Base-by-base conservation (phyloP, 306 rosid genomes). In the Cucurbita moschata region DNA sequence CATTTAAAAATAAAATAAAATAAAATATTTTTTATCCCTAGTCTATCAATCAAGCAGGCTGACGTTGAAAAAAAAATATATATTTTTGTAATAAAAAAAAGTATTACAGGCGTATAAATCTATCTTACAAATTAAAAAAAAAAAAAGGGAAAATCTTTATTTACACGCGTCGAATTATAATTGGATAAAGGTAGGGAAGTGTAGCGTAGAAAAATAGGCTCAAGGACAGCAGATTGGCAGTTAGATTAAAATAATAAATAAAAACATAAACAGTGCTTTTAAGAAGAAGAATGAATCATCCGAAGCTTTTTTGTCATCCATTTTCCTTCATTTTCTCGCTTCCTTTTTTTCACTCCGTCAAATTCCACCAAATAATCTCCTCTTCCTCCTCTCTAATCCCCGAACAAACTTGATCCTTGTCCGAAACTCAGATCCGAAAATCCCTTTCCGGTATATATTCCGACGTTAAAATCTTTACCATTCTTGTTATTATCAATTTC, bases 301-400 rank as follows among this genome's bases (percentile, higher is more conserved):
- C 35, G 18, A 65, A 18, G 12, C 12, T 30, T 30, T 30, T 30
- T 30, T 30, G 35, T 30, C 35, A 30, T 30, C 35, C 35, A 30
- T 30, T 30, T 57, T 73, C 76, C 76, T 72, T 54, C 64, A 40
- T 72, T 72, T 73, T 73, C 54, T 73, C 76, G 76, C 55, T 73
- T 73, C 76, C 66, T 39, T 55, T 57, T 59, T 68, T 21, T 73
- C 68, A 57, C 54, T 73, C 67, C 66, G 77, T 73, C 55, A 42
- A 73, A 62, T 57, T 73, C 67, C 77, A 57, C 67, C 67, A 56
- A 46, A 73, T 73, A 55, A 61, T 75, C 68, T 44, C 75, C 60
- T 73, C 57, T 7, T 51, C 51, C 51, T 16, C 49, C 56, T 61
- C 46, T 39, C 56, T 43, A 58, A 74, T 46, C 49, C 72, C 37